Evolutionary conservation across 2,329 filamentous ascomycete genomes (phyloP).

Genomic region (Cryphonectria nitschkei): DNA sequence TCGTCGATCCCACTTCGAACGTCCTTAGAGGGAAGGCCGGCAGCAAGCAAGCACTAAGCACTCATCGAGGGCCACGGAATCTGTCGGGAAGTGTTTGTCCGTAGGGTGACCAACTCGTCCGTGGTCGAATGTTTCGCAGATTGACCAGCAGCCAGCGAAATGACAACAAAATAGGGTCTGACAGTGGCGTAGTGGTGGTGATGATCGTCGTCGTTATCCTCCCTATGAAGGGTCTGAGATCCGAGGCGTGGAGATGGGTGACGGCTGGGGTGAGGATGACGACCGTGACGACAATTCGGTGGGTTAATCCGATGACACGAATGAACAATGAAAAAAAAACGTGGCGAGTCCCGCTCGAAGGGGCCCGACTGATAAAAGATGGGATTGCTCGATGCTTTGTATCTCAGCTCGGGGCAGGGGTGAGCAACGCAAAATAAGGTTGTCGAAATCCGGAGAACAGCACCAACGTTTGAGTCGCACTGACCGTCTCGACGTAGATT

Average conservation of each 20-base stretch:
- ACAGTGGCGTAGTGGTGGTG: background rate
- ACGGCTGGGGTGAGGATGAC: background rate
- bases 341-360: conserved; percentile 13
- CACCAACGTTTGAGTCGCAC: conserved; percentile 47
- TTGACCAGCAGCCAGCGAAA: background rate
- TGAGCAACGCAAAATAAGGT: conserved; percentile 32
- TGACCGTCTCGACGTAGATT: conserved; percentile 42
- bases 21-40: background rate
- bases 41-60: conserved; percentile 21
- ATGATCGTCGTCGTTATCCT: background rate
- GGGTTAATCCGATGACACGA: conserved; percentile 21
- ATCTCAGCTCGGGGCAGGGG: conserved; percentile 23
- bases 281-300: conserved; percentile 10
- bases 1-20: conserved; percentile 11
- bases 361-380: conserved; percentile 17
- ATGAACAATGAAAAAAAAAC: conserved; percentile 2
- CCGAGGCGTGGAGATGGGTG: background rate
- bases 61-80: conserved; percentile 22
- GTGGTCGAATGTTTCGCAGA: conserved; percentile 4
- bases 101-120: conserved; percentile 3
- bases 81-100: conserved; percentile 18
- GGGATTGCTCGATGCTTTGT: conserved; percentile 27
- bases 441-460: conserved; percentile 38
- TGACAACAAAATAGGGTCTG: background rate
- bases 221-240: background rate